phyloP scores from a whole-genome alignment of 1,284 basidiomycete genomes.

The Caloboletus inedulis region DNA sequence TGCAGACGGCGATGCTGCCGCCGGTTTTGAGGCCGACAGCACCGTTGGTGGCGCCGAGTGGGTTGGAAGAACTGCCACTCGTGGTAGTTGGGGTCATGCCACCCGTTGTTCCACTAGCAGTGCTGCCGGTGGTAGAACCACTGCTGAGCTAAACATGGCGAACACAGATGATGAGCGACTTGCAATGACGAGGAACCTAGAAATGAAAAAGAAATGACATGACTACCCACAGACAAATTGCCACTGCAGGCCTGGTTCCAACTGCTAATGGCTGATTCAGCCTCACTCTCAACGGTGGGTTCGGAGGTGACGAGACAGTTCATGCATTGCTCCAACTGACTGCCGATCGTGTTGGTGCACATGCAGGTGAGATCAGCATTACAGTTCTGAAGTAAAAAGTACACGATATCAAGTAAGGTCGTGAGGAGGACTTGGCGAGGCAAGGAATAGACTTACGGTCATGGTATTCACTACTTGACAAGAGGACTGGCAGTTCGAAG shows the following conservation, averaged over 20 bases:
- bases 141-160: constrained; percentile 14
- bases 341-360: constrained; percentile 13
- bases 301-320: constrained; percentile 13
- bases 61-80: background rate
- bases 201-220: too few species aligned
- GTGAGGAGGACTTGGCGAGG: background rate
- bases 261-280: constrained; percentile 7
- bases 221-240: constrained; percentile 18
- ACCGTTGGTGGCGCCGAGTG: background rate
- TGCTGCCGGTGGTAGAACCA: background rate
- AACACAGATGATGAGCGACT: background rate
- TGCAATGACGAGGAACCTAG: background rate
- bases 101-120: background rate
- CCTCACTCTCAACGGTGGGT: background rate
- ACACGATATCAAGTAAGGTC: background rate
- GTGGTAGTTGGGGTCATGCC: background rate
- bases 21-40: constrained; percentile 7
- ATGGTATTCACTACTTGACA: constrained; percentile 22
- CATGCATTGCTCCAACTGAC: constrained; percentile 21
- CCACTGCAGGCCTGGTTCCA: constrained; percentile 21
- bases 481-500: constrained; percentile 22
- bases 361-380: constrained; percentile 3
- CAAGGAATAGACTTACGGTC: constrained; percentile 11
- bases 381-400: constrained; percentile 11
- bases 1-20: background rate